Base-by-base conservation (phyloP, 2,329 filamentous ascomycete species). In the Arthrobotrys megalospora region DNA sequence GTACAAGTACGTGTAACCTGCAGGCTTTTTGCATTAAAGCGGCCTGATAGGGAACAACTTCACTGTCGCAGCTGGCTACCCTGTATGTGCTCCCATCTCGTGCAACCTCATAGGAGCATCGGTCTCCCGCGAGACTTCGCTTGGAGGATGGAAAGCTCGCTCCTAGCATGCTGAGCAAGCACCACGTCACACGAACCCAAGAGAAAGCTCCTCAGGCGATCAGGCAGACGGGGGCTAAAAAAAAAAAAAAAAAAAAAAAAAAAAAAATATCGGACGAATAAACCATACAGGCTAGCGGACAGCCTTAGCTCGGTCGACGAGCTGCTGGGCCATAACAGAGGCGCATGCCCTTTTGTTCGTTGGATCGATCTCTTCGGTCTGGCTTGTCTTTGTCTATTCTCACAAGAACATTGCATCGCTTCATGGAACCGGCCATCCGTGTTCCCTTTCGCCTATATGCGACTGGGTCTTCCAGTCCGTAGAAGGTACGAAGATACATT, bases 141-240 rank as follows among this genome's bases (percentile, higher is more conserved):
- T 66, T 65, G 47, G 41, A 60, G 43, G 32, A 55, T 45, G 43
- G 43, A 68, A 45, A 12, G 41, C 38, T 60, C 28, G 38, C 19
- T 45, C 38, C 45, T 63, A n/a, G 47, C 52, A 78, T 24, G 47
- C 38, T 63, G 52, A 72, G 67, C 43, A 71, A 77, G 50, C 75
- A 78, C 75, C 75, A 72, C 67, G 67, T 78, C 75, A 78, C 75
- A 78, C 75, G 63, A 78, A 72, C 67, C 75, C 75, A 67, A 64
- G 45, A 34, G 47, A 52, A 64, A 71, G 73, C 66, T 60, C 55
- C 66, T 65, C 63, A 65, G 65, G 64, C 48, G 19, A 47, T 32
- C 21, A 62, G 53, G 55, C 69, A 65, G 60, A 60, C 48, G 48
- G 38, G 45, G 45, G 63, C 60, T 75, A 68, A 68, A 68, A 47